Base-by-base conservation (phyloP, 2,329 filamentous ascomycete genomes). In the Fusarium udum region DNA sequence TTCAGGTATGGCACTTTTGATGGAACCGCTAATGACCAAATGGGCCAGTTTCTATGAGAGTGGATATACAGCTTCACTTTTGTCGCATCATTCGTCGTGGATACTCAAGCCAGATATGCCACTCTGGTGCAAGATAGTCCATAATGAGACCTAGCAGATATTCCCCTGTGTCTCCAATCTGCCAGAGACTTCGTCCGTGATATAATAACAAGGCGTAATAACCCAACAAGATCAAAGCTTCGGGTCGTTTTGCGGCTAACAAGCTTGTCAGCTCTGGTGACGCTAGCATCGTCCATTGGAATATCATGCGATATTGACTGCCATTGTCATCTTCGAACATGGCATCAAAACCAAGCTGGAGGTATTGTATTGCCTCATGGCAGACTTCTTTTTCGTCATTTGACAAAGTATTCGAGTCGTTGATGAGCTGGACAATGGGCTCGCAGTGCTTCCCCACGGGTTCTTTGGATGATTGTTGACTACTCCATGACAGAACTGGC, bases 301-400 rank as follows among this genome's bases (percentile, higher is more conserved):
- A 67, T 15, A 76, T 68, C 70, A 75, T 68, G 11, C 58, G 53
- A 31, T 58, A 63, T 4, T 56, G 45, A n/a, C 40, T 49, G 8
- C 1, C 8, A 12, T 3, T 8, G 1, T 46, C 32, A 0, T 18
- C 32, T 3, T 52, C 34, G 1, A 12, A 12, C 18, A 72, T 26
- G 1, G 67, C 70, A 16, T 75, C 70, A 0, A 75, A 75, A 0
- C 67, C 73, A 0, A 69, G 20, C 6, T 76, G 73, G 2, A 75
- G 46, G 2, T 67, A 70, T 0, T 61, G 10, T 5, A 60, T 60
- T 3, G 59, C 61, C 1, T 22, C 12, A 1, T 12, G 32, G 10
- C 68, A 75, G 0, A 46, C 57, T 7, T 49, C 34, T 1, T 37
- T 75, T 1, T 73, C 64, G 0, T n/a, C n/a, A 1, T 51, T 4